Evolutionary conservation across 768 basidiomycete genomes (phyloP).

Genomic region (Mycena indigotica): DNA sequence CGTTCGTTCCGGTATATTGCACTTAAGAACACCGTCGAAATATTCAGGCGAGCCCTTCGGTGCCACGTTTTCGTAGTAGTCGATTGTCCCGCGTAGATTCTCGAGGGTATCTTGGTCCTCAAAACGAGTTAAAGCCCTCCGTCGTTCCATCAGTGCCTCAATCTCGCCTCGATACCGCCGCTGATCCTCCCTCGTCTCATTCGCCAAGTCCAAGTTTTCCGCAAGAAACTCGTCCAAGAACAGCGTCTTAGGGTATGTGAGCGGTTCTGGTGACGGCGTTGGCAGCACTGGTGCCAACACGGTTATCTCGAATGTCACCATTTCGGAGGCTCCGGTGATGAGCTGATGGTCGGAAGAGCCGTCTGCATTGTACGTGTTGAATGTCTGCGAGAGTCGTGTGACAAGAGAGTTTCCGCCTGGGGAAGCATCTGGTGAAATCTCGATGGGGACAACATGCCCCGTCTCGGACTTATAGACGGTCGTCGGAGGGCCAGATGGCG

Average conservation of each 20-base stretch:
- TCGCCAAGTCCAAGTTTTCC: conserved; percentile 51
- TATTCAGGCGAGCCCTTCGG: conserved; percentile 46
- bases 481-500: conserved; percentile 24
- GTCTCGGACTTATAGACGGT: conserved; percentile 28
- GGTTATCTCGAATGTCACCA: conserved; percentile 59
- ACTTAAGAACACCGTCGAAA: conserved; percentile 1
- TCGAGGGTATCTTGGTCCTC: conserved; percentile 69
- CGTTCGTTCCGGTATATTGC: conserved; percentile 40
- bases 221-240: conserved; percentile 75
- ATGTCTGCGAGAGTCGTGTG: conserved; percentile 49
- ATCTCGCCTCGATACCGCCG: conserved; percentile 50
- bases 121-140: conserved; percentile 49
- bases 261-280: conserved; percentile 36
- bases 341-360: conserved; percentile 48
- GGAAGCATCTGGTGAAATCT: conserved; percentile 40
- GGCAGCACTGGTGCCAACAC: conserved; percentile 12
- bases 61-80: conserved; percentile 72
- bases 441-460: conserved; percentile 55
- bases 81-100: conserved; percentile 59
- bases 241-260: conserved; percentile 64
- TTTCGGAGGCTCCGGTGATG: conserved; percentile 63
- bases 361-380: conserved; percentile 35
- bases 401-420: conserved; percentile 54
- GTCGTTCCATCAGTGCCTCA: conserved; percentile 46
- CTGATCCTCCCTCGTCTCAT: conserved; percentile 39